Evolutionary conservation across 768 basidiomycete genomes (phyloP), one percentile per base, ranked within the genome.

Genomic region (Russula earlei): DNA sequence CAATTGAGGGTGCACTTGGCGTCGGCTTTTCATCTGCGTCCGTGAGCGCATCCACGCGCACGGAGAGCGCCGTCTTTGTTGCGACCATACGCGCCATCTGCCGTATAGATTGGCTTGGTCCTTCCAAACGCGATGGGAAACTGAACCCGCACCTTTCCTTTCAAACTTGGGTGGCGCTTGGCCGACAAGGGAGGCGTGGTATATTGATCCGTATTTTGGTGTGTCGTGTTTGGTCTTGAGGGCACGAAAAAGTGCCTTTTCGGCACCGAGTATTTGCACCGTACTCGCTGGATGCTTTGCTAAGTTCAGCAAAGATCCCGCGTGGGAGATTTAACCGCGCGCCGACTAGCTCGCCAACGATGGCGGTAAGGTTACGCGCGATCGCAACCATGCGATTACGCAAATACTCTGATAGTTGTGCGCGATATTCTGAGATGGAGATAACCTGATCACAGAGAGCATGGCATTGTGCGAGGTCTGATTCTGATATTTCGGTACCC

Each of bases 61-160:
- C 91, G 5, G 95, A 95, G 14, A 99, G 82, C 1, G 96, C 90
- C 4, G 95, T 85, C 76, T 99, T 99, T 46, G 96, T 98, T 47
- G 96, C 94, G 29, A 98, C 92, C 96, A 99, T 99, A 66, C 96
- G 90, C 20, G 96, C 96, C 96, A 98, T 98, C 85, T 89, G 33
- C 14, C 5, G 64, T n/a, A 14, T 43, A 11, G 10, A 6, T 52
- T 49, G 27, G 44, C 11, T 9, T 37, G 19, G 22, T 63, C 49
- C 27, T 27, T 45, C 2, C 6, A 36, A n/a, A 20, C 14, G 8
- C 2, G 14, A 11, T 17, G 29, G 20, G 29, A 46, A 11, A 43
- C 53, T 33, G 6, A 52, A 52, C 2, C 58, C 75, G 64, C 46
- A 85, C 87, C 76, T 97, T 99, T 65, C 95, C 95, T 78, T 98